Evolutionary conservation across 345 rosid genomes (phyloP), one percentile per base, ranked within the genome.

Genomic region (Populus ilicifolia): DNA sequence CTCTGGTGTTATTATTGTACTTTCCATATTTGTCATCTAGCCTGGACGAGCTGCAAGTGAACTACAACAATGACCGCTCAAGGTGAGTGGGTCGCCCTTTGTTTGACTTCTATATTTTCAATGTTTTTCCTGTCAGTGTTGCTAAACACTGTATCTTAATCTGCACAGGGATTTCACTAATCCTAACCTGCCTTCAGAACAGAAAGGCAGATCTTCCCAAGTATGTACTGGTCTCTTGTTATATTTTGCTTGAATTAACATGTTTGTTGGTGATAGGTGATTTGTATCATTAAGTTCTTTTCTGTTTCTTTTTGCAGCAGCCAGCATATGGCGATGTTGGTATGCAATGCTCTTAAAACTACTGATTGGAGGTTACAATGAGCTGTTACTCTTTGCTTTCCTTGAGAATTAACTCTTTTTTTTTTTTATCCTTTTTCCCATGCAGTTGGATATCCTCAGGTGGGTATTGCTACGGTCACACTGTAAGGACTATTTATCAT

Each of bases 31-130:
- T 50, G 39, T 64, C 29, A 70, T 79, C 33, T 83, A 93, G 98
- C 90, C 94, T 96, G 82, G 98, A 96, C 70, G 99, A 96, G 83
- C 81, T 96, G 85, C 99, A 96, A 90, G 99, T 94, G 75, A 92
- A 92, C 90, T 94, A 91, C 89, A 96, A 96, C 81, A 94, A 94
- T 76, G 99, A 96, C 71, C 90, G 97, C 44, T 96, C 99, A 44
- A 91, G 99, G 99, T 92, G 73, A 50, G 80, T 76, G 69, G 50
- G 25, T 63, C 12, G 16, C 82, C 73, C 78, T 50, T 46, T 29
- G 38, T 70, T 46, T 64, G 20, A 21, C 66, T 35, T 39, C 70
- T 73, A 35, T 70, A n/a, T 69, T 73, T 5, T 71, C 21, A 17
- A 75, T 27, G 65, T 39, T 30, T 61, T 29, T 48, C 48, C 30